phyloP scores from a whole-genome alignment of 2,329 filamentous ascomycete genomes.

The Dryadomyces quercus-mongolicae region DNA sequence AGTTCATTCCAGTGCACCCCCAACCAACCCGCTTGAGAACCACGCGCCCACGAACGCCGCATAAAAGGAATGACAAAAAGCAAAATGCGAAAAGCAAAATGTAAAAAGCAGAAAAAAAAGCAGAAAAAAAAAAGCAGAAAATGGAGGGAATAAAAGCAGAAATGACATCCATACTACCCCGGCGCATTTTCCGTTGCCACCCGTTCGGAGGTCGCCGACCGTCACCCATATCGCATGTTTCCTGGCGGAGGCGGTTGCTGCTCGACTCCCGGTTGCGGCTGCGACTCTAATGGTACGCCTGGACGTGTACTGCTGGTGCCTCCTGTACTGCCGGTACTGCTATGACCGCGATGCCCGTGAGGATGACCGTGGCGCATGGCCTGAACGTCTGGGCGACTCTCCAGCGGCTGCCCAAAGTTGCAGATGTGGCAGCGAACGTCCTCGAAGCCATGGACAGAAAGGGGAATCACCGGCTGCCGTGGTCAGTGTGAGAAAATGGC shows the following conservation, averaged over 20 bases:
- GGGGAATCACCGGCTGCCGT: conserved; percentile 54
- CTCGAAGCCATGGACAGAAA: conserved; percentile 53
- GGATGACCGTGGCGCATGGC: conserved; percentile 25
- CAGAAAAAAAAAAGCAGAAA: neutral
- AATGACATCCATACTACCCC: neutral
- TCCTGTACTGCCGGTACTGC: too few species aligned
- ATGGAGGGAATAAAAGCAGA: too few species aligned
- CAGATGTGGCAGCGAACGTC: conserved; percentile 66
- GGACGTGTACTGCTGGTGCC: conserved; percentile 17
- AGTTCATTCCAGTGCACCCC: too few species aligned
- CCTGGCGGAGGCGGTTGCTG: conserved; percentile 8
- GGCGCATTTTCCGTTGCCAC: neutral
- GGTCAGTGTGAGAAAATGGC: conserved; percentile 8
- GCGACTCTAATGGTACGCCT: conserved; percentile 19
- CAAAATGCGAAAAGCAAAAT: neutral
- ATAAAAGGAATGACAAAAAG: neutral
- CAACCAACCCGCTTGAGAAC: neutral
- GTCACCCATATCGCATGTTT: conserved; percentile 19
- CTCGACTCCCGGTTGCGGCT: neutral
- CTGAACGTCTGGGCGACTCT: conserved; percentile 43
- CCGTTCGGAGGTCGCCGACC: too few species aligned
- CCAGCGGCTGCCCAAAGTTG: conserved; percentile 59
- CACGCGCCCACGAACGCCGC: too few species aligned
- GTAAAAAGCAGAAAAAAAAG: neutral
- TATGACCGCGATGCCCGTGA: too few species aligned